Percentiles rank a stretch among this genome's conserved stretches.
These are phyloP conservation scores for Coemansia guatemalensis DNA, from an alignment of 192 early-diverging fungal genomes.

Conservation along the genomic window DNA sequence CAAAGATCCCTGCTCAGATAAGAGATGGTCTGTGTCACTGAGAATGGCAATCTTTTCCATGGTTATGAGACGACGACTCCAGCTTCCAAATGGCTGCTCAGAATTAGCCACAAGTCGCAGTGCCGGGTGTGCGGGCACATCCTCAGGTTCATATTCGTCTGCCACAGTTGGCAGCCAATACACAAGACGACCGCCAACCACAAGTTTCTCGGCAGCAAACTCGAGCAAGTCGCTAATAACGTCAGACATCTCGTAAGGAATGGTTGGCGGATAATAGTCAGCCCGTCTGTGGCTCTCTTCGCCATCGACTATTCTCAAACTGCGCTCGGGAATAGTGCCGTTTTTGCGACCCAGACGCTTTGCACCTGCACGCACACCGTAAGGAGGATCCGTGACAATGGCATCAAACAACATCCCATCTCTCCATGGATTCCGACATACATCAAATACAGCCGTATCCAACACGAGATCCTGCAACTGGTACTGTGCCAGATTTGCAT, in stretches of 20 bases:
- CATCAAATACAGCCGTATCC: slow-evolving; percentile 82
- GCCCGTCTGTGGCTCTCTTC: slow-evolving; percentile 45
- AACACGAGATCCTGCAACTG: slow-evolving; percentile 67
- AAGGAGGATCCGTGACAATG: slow-evolving; percentile 93
- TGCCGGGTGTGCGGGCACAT: slow-evolving; percentile 81
- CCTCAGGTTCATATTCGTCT: slow-evolving; percentile 75
- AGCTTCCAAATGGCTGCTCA: slow-evolving; percentile 93
- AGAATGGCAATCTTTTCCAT: slow-evolving; percentile 80
- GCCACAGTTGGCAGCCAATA: slow-evolving; percentile 96
- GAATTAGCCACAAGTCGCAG: slow-evolving; percentile 84
- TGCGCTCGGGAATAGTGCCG: slow-evolving; percentile 26
- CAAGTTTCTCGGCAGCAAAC: slow-evolving; percentile 79
- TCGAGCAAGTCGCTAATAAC: slow-evolving; percentile 80
- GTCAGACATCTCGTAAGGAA: slow-evolving; percentile 93
- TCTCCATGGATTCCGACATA: slow-evolving; percentile 85
- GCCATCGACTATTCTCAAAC: slow-evolving; percentile 40
- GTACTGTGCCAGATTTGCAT: slow-evolving; percentile 88
- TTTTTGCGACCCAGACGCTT: slow-evolving; percentile 78
- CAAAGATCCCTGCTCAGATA: not conserved
- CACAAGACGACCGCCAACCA: slow-evolving; percentile 81
- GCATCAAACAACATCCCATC: slow-evolving; percentile 71
- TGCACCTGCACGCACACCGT: slow-evolving; percentile 96
- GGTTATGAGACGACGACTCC: slow-evolving; percentile 88
- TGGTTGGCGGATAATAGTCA: slow-evolving; percentile 86
- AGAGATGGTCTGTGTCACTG: not conserved